These are phyloP conservation scores for Rosa chinensis DNA, from an alignment of 306 rosid species.

Conservation along the genomic window DNA sequence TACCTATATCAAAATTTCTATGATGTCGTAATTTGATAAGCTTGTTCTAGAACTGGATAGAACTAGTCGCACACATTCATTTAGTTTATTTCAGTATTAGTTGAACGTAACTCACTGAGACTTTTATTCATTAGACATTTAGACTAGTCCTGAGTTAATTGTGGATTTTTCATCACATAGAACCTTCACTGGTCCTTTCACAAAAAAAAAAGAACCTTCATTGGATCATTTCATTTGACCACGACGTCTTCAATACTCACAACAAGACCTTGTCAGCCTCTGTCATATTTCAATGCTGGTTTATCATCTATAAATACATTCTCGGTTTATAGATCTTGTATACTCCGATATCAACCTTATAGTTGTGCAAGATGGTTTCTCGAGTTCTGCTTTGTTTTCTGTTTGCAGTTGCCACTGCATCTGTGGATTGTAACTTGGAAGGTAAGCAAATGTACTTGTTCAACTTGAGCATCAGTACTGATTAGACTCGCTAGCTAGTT, in stretches of 20 bases:
- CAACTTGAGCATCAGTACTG: neutral
- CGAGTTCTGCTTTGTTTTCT: slow-evolving; percentile 9
- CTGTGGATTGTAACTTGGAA: slow-evolving; percentile 31
- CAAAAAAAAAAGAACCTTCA: too few species aligned
- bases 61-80: neutral
- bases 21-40: neutral
- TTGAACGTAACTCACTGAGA: neutral
- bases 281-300: neutral
- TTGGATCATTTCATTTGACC: neutral
- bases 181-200: neutral
- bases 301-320: neutral
- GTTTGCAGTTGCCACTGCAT: slow-evolving; percentile 25
- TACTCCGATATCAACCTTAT: neutral
- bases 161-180: neutral
- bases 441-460: neutral
- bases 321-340: too few species aligned
- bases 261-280: neutral
- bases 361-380: slow-evolving; percentile 8
- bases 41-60: neutral
- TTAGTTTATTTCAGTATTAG: neutral
- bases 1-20: neutral
- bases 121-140: neutral
- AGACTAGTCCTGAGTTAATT: neutral
- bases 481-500: neutral
- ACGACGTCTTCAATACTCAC: neutral